Conservation (phyloP, 2,329 filamentous ascomycete genomes). For the Alternaria atra region DNA sequence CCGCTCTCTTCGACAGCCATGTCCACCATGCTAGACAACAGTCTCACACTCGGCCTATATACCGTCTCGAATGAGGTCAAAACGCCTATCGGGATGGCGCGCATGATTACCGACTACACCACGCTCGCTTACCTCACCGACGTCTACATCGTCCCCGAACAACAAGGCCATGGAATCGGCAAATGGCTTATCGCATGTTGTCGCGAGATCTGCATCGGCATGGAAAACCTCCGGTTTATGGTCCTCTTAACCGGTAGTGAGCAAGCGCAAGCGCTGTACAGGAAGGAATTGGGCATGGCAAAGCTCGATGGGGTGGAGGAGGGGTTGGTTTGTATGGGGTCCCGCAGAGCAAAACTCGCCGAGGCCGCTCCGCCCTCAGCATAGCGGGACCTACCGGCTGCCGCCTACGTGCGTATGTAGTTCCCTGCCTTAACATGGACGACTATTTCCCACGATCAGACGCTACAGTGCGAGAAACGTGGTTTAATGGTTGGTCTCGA, state of each 20-base stretch:
- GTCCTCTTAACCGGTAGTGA: conserved; percentile 39
- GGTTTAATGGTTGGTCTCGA: conserved; percentile 31
- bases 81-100: conserved; percentile 65
- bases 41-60: conserved; percentile 46
- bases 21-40: conserved; percentile 42
- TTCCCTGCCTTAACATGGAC: conserved; percentile 20
- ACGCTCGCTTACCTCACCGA: conserved; percentile 76
- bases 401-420: conserved; percentile 4
- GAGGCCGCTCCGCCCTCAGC: conserved; percentile 17
- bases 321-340: conserved; percentile 37
- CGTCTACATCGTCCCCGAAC: conserved; percentile 69
- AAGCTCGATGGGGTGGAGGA: conserved; percentile 30
- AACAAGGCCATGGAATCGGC: conserved; percentile 70
- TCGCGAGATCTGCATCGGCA: conserved; percentile 64
- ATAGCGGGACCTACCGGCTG: conserved; percentile 15
- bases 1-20: conserved; percentile 29
- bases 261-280: conserved; percentile 38
- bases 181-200: conserved; percentile 71
- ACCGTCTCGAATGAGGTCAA: conserved; percentile 18
- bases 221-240: conserved; percentile 65
- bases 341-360: conserved; percentile 29
- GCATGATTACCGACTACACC: conserved; percentile 74
- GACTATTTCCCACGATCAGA: conserved; percentile 34
- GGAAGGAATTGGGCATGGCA: conserved; percentile 40
- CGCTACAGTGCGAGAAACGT: conserved; percentile 28